These are phyloP conservation scores for Cocos nucifera DNA, from an alignment of 176 grass and related monocot species.

Conservation along the genomic window DNA sequence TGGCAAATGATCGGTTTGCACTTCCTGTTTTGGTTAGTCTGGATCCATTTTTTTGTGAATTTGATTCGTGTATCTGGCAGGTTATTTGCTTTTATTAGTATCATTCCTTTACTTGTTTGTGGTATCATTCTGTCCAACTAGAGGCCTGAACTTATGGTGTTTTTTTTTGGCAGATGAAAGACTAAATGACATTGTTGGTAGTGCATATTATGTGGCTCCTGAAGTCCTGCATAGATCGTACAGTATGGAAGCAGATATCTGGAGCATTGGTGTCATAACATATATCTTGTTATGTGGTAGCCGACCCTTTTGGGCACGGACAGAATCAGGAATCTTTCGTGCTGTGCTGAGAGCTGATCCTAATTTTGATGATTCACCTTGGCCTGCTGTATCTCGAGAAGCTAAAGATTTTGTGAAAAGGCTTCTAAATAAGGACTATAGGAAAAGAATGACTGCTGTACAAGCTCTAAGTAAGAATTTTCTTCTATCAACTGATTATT, in stretches of 20 bases:
- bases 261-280: constrained; percentile 95
- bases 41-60: too few species aligned
- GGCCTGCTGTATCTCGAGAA: constrained; percentile 65
- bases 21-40: too few species aligned
- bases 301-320: constrained; percentile 96
- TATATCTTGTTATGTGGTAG: constrained; percentile 96
- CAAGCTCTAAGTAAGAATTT: constrained; percentile 80
- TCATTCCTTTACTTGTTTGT: too few species aligned
- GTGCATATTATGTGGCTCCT: constrained; percentile 97
- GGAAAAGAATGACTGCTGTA: constrained; percentile 96
- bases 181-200: constrained; percentile 98
- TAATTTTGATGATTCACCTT: constrained; percentile 82
- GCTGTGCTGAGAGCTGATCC: constrained; percentile 94
- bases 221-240: constrained; percentile 97
- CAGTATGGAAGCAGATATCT: constrained; percentile 95
- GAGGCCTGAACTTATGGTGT: constrained; percentile 1
- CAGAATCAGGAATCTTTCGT: constrained; percentile 98
- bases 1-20: too few species aligned
- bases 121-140: not conserved
- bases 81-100: too few species aligned
- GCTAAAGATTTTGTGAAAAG: constrained; percentile 98
- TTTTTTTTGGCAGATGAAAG: constrained; percentile 72
- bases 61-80: too few species aligned
- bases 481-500: not conserved
- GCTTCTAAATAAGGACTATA: constrained; percentile 95